Percentiles rank a stretch among this genome's conserved stretches.
phyloP scores from a whole-genome alignment of 2,329 filamentous ascomycete species.

The Arachnomyces sp. region DNA sequence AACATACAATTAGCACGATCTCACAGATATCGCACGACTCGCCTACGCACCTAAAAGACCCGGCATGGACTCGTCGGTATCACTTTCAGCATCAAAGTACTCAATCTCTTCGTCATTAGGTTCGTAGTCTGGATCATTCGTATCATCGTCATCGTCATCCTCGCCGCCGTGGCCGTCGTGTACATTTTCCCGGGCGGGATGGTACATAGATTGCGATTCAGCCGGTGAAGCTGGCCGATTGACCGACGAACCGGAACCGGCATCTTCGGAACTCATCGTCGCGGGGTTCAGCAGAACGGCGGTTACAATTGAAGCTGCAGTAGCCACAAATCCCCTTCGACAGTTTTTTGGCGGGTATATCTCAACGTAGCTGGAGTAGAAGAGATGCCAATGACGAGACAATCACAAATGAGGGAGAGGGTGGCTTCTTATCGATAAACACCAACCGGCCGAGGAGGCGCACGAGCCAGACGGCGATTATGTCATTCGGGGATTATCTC shows the following conservation, averaged over 20 bases:
- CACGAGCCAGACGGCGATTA: slow-evolving; percentile 4
- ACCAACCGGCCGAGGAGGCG: not conserved
- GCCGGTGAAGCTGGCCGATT: slow-evolving; percentile 10
- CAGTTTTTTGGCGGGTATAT: too few species aligned
- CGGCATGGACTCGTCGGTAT: slow-evolving; percentile 25
- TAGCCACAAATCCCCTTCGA: too few species aligned
- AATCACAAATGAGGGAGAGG: slow-evolving; percentile 2
- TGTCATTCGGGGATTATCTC: slow-evolving; percentile 16
- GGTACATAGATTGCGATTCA: slow-evolving; percentile 24
- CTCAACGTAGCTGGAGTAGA: too few species aligned
- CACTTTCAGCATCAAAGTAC: slow-evolving; percentile 26
- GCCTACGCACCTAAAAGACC: slow-evolving; percentile 14
- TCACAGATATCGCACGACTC: not conserved
- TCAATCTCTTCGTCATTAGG: slow-evolving; percentile 32
- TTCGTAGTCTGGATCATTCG: slow-evolving; percentile 41
- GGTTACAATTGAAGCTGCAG: too few species aligned
- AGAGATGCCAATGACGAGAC: slow-evolving; percentile 16
- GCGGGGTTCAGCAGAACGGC: not conserved
- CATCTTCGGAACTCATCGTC: slow-evolving; percentile 25
- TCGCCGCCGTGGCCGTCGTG: slow-evolving; percentile 25
- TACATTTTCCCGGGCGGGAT: slow-evolving; percentile 26
- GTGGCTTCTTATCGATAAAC: slow-evolving; percentile 15
- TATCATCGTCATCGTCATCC: slow-evolving; percentile 39
- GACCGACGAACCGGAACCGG: slow-evolving; percentile 9
- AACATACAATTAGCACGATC: not conserved